Conservation (phyloP, 176 grass and related monocot genomes). For the Oryza coarctata region DNA sequence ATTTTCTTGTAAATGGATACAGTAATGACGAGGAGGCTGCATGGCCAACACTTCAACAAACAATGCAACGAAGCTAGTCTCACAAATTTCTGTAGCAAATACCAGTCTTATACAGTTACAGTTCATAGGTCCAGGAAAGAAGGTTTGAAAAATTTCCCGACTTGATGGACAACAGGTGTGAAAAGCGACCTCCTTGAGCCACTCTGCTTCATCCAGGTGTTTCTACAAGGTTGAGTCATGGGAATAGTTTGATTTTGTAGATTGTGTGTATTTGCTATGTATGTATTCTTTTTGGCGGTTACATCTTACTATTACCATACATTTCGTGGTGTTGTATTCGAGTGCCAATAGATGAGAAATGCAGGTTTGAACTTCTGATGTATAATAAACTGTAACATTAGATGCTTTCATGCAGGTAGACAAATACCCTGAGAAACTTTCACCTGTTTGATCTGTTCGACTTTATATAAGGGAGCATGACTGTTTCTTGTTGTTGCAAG, state of each 20-base stretch:
- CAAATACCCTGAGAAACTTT: not conserved
- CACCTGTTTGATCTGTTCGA: not conserved
- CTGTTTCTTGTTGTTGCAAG: not conserved
- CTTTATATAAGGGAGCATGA: too few relatives aligned
- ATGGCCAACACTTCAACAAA: slow-evolving; percentile 88
- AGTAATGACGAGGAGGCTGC: slow-evolving; percentile 68
- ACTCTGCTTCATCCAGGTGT: not conserved
- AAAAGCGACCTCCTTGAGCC: not conserved
- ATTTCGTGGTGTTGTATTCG: not conserved
- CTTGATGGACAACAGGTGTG: not conserved
- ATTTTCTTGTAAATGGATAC: slow-evolving; percentile 76
- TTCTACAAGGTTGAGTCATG: not conserved
- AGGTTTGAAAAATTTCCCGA: not conserved
- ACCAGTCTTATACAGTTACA: not conserved
- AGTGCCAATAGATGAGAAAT: not conserved
- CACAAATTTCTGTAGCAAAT: not conserved
- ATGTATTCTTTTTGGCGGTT: not conserved
- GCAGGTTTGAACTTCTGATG: not conserved
- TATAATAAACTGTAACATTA: not conserved
- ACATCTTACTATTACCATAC: not conserved
- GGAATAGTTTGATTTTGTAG: not conserved
- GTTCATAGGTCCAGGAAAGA: not conserved
- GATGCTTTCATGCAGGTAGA: not conserved
- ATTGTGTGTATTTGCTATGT: slow-evolving; percentile 18
- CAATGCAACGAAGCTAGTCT: slow-evolving; percentile 34